Evolutionary conservation across 2,329 filamentous ascomycete genomes (phyloP), one percentile per base, ranked within the genome.

Genomic region (Alternaria hordeiaustralica): DNA sequence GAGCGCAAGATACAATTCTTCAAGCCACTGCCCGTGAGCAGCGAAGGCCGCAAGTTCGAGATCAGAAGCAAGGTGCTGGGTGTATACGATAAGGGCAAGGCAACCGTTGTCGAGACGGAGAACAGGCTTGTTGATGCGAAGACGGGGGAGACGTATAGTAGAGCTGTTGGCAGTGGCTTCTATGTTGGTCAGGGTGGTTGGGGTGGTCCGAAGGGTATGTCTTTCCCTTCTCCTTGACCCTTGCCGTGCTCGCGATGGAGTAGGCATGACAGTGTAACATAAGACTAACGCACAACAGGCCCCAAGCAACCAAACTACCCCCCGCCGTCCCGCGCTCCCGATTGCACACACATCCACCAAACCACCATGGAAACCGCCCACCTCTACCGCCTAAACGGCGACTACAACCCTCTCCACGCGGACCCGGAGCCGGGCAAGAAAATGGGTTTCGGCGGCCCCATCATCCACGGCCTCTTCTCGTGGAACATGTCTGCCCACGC

Each of bases 351-450:
- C 70, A 87, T 88, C 73, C 87, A 91, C 73, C 90, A 93, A 80
- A 93, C 91, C 5, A 91, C 84, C 25, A 76, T 83, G 57, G 89
- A 94, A 82, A 92, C 92, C 5, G 88, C 92, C 9, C 87, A 79
- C 53, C 68, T 75, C 41, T 75, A 77, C 67, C 87, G 93, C 67
- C 87, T 97, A 55, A 97, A 97, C 73, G 94, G 94, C 69, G 94
- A 97, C 83, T 97, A 97, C 82, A 97, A 97, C 84, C 94, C 94
- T 26, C 89, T 97, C 36, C 94, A 97, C 78, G 93, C 93, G 7
- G 92, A 92, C 18, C 93, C 93, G 12, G 92, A 93, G 81, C 92
- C 93, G 0, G 93, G 93, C 64, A 82, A 88, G 81, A 91, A 93
- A 83, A 97, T 97, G 92, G 94, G 94, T 64, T 97, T 97, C 71